Base-by-base conservation (phyloP, 2,329 filamentous ascomycete species). In the Rutstroemia sp. region DNA sequence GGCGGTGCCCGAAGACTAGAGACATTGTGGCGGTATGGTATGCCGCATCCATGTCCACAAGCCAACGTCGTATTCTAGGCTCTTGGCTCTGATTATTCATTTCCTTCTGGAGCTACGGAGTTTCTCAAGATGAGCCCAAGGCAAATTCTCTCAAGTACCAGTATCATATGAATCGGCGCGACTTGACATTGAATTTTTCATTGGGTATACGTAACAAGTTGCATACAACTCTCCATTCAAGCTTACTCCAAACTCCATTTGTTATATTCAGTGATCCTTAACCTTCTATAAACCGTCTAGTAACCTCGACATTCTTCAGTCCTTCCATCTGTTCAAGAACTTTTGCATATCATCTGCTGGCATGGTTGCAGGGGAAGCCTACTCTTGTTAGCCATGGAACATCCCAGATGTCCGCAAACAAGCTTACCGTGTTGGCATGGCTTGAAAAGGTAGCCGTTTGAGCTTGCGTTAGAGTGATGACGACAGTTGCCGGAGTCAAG, bases 251-350 rank as follows among this genome's bases (percentile, higher is more conserved):
- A 56, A 56, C 54, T 51, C 54, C 54, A 34, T 23, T 30, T 25
- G 21, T 47, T 30, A 47, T 42, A 21, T 47, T 23, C 40, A 23
- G 36, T 34, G n/a, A 52, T 44, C 25, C 50, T 10, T 21, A 12
- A 10, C 39, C 30, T 56, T 39, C 14, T 39, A 30, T 51, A 17
- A 17, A 19, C 42, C 47, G 10, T 21, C 48, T 21, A 56, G 19
- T 34, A 49, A 12, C 36, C 21, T 17, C 25, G 25, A 10, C 8
- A 16, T 16, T 16, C 17, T 34, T 56, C 63, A 71, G 59, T 73
- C 71, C 60, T 69, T 71, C 71, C 71, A 73, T 48, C 71, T 67
- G 51, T 66, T 67, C 48, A 72, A 61, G 56, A 68, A 72, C 54
- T 60, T 71, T 48, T 64, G 60, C 70, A 72, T 72, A 40, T 69